Base-by-base conservation (phyloP, 2,329 filamentous ascomycete genomes). In the Penicillium rolfsii region DNA sequence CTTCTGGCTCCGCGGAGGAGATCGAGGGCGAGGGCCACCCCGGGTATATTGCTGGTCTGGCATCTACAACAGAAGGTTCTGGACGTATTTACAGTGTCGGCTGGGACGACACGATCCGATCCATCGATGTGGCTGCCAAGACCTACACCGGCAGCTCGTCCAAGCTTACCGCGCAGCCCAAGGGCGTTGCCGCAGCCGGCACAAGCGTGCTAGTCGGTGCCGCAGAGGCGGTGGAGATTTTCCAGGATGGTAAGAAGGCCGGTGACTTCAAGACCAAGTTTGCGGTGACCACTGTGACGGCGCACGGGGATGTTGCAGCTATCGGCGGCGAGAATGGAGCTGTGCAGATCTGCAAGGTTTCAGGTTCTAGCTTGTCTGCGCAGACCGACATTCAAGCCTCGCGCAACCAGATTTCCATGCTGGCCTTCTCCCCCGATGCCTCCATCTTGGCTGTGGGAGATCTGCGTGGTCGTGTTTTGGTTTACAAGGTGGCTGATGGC, bases 41-140 rank as follows among this genome's bases (percentile, higher is more conserved):
- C 7, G 96, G 94, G 75, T 93, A 96, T 75, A 87, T 98, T 55
- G 87, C 88, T 3, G 90, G 91, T 54, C 89, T 99, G 65, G 81
- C 89, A 2, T 80, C 86, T 0, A 81, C 81, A 7, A 73, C 81
- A 2, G 73, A 79, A 55, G 85, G 75, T 7, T 69, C 72, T 49
- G 77, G 87, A 36, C 84, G 87, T 66, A 86, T 92, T n/a, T 93
- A 91, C 79, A 94, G 89, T 71, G 90, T 94, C 56, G 93, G 89
- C 64, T 99, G 94, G 95, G 95, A 99, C 73, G 95, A 99, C 75
- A 92, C 89, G 0, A 82, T 98, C 38, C 89, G 93, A 64, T 89
- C 86, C 46, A 84, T 96, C 38, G 93, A 96, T 66, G 84, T 89
- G 60, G 84, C 87, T 0, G 86, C 89, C 55, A 89, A 87, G 70